Evolutionary conservation across 2,329 filamentous ascomycete genomes (phyloP).

Genomic region (Neospermospora avenae): DNA sequence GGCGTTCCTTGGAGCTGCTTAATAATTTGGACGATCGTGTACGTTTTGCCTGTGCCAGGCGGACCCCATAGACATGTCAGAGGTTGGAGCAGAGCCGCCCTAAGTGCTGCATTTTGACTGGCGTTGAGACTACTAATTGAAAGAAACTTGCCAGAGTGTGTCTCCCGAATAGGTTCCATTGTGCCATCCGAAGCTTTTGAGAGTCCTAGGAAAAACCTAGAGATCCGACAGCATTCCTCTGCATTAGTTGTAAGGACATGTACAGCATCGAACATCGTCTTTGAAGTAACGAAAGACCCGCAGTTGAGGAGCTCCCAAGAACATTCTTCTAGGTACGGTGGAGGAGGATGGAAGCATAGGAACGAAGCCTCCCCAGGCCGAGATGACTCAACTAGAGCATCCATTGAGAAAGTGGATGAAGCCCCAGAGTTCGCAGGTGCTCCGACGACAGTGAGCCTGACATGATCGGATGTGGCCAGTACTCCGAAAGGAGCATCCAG

Average conservation of each 20-base stretch:
- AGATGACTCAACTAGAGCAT: slow-evolving; percentile 4
- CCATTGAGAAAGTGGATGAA: neutral
- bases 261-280: slow-evolving; percentile 12
- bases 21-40: slow-evolving; percentile 14
- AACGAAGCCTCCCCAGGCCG: slow-evolving; percentile 3
- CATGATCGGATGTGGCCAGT: slow-evolving; percentile 7
- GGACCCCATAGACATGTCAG: slow-evolving; percentile 10
- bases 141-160: neutral
- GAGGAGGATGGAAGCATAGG: slow-evolving; percentile 9
- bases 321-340: slow-evolving; percentile 6
- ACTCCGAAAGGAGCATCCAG: slow-evolving; percentile 1
- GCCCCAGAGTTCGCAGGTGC: neutral
- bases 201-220: neutral
- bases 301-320: slow-evolving; percentile 12
- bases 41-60: slow-evolving; percentile 10
- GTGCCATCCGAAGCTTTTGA: neutral
- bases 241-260: neutral
- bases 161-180: neutral
- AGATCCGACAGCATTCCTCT: neutral
- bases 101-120: slow-evolving; percentile 9
- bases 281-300: slow-evolving; percentile 12
- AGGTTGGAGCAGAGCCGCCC: neutral
- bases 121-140: neutral
- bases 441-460: slow-evolving; percentile 1
- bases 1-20: slow-evolving; percentile 4